A percentile compares a stretch with the other conserved stretches of the same genome.
phyloP scores from a whole-genome alignment of 1,139 yeast species.

The Blastobotrys raffinosifermentans region DNA sequence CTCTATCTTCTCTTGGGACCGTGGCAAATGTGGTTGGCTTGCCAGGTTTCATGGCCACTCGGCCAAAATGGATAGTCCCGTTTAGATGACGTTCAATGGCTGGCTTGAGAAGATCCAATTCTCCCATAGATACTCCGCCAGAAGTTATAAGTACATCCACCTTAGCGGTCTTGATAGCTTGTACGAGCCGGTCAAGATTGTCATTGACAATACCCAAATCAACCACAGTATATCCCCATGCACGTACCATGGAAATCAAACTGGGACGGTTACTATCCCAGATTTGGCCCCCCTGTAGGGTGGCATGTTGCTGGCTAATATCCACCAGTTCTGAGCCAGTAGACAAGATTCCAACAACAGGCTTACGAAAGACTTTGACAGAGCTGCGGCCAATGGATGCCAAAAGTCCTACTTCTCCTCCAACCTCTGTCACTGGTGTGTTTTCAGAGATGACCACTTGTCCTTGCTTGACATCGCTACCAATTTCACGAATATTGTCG shows the following conservation, averaged over 20 bases:
- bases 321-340: conserved; percentile 48
- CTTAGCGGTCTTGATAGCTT: conserved; percentile 24
- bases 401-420: conserved; percentile 45
- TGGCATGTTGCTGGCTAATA: conserved; percentile 13
- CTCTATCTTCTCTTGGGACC: conserved; percentile 17
- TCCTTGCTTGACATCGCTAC: conserved; percentile 41
- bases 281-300: conserved; percentile 38
- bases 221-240: conserved; percentile 31
- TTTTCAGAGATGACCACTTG: conserved; percentile 34
- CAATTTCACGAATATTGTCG: conserved; percentile 43
- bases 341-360: conserved; percentile 42
- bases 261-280: conserved; percentile 46
- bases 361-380: conserved; percentile 37
- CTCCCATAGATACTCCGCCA: conserved; percentile 56
- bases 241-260: conserved; percentile 32
- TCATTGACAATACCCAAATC: conserved; percentile 45
- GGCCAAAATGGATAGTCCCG: conserved; percentile 45
- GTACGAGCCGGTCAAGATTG: conserved; percentile 22
- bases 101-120: conserved; percentile 44
- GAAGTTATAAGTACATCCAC: conserved; percentile 42
- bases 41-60: conserved; percentile 52
- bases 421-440: conserved; percentile 33
- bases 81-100: conserved; percentile 37
- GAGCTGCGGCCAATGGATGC: conserved; percentile 39
- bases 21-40: conserved; percentile 52